These are phyloP conservation scores for Phialophora macrospora DNA, from an alignment of 2,329 filamentous ascomycete species.

Conservation along the genomic window DNA sequence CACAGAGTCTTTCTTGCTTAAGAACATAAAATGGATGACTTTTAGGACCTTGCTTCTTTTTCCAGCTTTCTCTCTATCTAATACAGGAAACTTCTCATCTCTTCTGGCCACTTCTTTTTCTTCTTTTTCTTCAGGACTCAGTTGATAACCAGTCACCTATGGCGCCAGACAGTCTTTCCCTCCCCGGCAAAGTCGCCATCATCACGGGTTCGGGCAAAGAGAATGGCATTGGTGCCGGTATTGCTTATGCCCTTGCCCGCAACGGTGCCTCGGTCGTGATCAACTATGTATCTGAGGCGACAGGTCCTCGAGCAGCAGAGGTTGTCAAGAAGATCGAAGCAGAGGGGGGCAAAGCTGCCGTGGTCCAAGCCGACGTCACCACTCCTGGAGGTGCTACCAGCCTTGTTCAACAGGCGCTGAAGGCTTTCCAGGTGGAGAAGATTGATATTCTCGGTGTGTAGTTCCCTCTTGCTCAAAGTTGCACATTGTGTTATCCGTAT, in stretches of 20 bases:
- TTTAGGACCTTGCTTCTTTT: neutral
- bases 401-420: constrained; percentile 24
- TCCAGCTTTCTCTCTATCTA: neutral
- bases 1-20: neutral
- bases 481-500: neutral
- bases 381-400: constrained; percentile 20
- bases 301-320: constrained; percentile 40
- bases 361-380: constrained; percentile 25
- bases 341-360: constrained; percentile 38
- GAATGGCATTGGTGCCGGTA: constrained; percentile 44
- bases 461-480: neutral
- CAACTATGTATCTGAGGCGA: constrained; percentile 41
- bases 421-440: constrained; percentile 26
- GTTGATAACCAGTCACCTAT: neutral
- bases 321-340: constrained; percentile 30
- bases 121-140: neutral
- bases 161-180: constrained; percentile 40
- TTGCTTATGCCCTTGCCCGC: constrained; percentile 40
- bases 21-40: neutral
- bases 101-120: neutral
- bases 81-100: neutral
- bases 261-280: constrained; percentile 42
- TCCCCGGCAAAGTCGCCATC: constrained; percentile 44
- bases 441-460: constrained; percentile 37
- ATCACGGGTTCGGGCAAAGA: constrained; percentile 45